Percentiles rank a stretch among this genome's conserved stretches.
These are phyloP conservation scores for Arxiozyma slooffiae DNA, from an alignment of 1,139 yeast species.

Conservation along the genomic window DNA sequence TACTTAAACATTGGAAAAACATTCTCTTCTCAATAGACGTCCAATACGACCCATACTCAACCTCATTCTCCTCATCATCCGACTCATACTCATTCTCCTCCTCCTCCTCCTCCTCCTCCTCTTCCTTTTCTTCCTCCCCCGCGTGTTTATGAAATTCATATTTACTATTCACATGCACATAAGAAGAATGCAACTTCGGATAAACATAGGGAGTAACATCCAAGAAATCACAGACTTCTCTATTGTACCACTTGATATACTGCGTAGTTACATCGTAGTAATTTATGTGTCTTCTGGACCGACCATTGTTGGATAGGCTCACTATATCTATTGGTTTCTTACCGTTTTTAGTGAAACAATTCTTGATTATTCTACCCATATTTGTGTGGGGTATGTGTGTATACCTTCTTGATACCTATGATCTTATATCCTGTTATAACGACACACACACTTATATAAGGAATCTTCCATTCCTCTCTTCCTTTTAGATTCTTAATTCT, in stretches of 20 bases:
- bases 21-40: constrained; percentile 21
- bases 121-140: neutral
- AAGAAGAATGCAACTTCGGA: neutral
- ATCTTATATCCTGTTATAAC: neutral
- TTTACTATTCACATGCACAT: neutral
- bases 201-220: neutral
- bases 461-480: neutral
- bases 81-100: constrained; percentile 1
- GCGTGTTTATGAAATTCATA: neutral
- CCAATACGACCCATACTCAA: constrained; percentile 21
- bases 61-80: constrained; percentile 3
- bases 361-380: neutral
- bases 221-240: neutral
- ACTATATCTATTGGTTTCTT: neutral
- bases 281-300: neutral
- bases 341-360: too few relatives aligned
- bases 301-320: neutral
- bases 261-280: constrained; percentile 1
- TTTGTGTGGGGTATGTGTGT: neutral
- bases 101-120: constrained; percentile 1
- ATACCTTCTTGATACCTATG: neutral
- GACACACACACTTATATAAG: too few relatives aligned
- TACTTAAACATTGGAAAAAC: constrained; percentile 23
- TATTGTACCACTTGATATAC: constrained; percentile 4
- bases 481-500: neutral